These are phyloP conservation scores for Yamadazyma epiphylla DNA, from an alignment of 1,139 yeast genomes.

Conservation along the genomic window DNA sequence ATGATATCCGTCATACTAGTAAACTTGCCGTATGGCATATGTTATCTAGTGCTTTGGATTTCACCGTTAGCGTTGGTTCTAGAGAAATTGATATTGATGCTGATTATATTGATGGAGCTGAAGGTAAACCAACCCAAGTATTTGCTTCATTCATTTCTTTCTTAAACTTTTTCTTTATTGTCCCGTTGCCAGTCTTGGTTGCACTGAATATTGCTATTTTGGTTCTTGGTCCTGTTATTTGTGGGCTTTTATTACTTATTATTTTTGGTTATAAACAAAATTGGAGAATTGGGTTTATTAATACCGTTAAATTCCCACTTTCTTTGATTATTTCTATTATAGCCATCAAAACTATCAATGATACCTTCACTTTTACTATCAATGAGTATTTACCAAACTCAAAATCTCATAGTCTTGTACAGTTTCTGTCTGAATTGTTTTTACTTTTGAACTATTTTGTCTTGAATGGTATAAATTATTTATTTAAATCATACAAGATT, in stretches of 20 bases:
- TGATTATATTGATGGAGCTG: constrained; percentile 14
- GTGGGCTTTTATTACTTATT: constrained; percentile 45
- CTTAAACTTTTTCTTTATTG: constrained; percentile 53
- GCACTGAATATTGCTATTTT: constrained; percentile 48
- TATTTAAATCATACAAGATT: constrained; percentile 47
- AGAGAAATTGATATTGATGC: constrained; percentile 37
- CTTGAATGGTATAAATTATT: constrained; percentile 41
- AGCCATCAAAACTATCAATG: constrained; percentile 31
- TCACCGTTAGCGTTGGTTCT: constrained; percentile 39
- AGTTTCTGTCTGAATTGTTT: constrained; percentile 45
- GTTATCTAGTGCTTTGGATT: constrained; percentile 67
- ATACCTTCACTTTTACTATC: constrained; percentile 20
- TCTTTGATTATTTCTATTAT: constrained; percentile 44
- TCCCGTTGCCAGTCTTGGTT: constrained; percentile 47
- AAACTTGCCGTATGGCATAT: constrained; percentile 76
- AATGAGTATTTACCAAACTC: constrained; percentile 60
- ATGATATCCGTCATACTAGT: constrained; percentile 61
- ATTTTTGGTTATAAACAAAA: constrained; percentile 41
- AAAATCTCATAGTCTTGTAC: constrained; percentile 31
- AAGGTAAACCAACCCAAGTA: constrained; percentile 3
- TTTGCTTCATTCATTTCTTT: constrained; percentile 63
- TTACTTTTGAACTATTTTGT: constrained; percentile 53
- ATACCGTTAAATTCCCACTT: constrained; percentile 50
- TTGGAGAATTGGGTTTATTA: constrained; percentile 45
- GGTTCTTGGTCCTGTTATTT: constrained; percentile 51